Evolutionary conservation across 768 basidiomycete genomes (phyloP).

Genomic region (Tulasnella sp.): DNA sequence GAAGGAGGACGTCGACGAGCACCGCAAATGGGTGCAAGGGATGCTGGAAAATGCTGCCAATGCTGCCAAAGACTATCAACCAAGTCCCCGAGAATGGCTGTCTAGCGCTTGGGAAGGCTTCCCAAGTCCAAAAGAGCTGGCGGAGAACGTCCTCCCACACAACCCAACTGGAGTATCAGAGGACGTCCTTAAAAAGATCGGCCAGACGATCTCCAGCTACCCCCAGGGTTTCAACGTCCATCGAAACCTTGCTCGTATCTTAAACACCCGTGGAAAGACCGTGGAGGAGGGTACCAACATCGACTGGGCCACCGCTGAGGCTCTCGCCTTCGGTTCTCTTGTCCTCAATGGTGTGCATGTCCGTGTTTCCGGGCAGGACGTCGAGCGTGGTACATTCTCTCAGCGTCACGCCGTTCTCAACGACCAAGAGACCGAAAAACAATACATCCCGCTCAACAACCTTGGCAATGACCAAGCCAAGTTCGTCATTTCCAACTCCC

Average conservation of each 20-base stretch:
- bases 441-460: conserved; percentile 86
- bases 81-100: conserved; percentile 94
- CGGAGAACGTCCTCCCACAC: conserved; percentile 87
- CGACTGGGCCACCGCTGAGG: conserved; percentile 98
- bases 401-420: conserved; percentile 97
- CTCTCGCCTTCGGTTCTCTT: conserved; percentile 90
- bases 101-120: conserved; percentile 98
- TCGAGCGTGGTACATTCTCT: conserved; percentile 98
- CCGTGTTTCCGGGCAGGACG: conserved; percentile 94
- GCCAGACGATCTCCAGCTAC: conserved; percentile 80
- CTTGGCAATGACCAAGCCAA: conserved; percentile 83
- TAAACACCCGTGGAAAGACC: conserved; percentile 79
- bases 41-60: conserved; percentile 96
- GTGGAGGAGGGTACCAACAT: conserved; percentile 88
- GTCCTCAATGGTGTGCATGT: conserved; percentile 92
- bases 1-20: conserved; percentile 93
- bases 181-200: conserved; percentile 74
- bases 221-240: conserved; percentile 85
- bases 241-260: conserved; percentile 90
- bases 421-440: conserved; percentile 88
- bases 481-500: conserved; percentile 96
- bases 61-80: conserved; percentile 93
- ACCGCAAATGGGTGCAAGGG: conserved; percentile 99
- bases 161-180: conserved; percentile 78
- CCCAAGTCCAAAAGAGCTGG: conserved; percentile 93